Percentiles rank a stretch among this genome's conserved stretches.
phyloP scores from a whole-genome alignment of 202 grass and related monocot species.

The Setaria viridis region DNA sequence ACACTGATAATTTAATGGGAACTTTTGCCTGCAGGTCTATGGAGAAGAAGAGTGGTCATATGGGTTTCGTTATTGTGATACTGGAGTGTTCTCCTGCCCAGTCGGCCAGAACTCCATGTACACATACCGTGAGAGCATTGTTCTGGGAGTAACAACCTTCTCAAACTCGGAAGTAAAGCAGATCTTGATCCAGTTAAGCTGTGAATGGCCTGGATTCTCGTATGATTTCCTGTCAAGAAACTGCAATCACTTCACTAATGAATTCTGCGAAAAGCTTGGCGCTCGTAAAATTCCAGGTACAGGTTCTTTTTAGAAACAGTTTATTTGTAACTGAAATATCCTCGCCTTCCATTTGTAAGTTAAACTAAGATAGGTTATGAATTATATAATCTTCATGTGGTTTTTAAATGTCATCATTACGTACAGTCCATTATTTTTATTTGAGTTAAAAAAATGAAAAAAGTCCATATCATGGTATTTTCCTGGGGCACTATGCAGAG shows the following conservation, averaged over 20 bases:
- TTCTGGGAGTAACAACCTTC: slow-evolving; percentile 74
- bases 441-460: neutral
- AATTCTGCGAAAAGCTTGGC: slow-evolving; percentile 67
- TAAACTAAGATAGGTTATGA: neutral
- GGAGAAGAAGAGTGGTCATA: slow-evolving; percentile 91
- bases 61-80: slow-evolving; percentile 69
- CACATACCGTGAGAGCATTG: slow-evolving; percentile 79
- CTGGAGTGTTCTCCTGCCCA: slow-evolving; percentile 79
- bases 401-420: neutral
- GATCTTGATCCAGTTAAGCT: slow-evolving; percentile 61
- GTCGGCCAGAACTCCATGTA: slow-evolving; percentile 77
- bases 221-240: slow-evolving; percentile 89
- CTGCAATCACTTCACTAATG: slow-evolving; percentile 88
- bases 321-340: slow-evolving; percentile 12
- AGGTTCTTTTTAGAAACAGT: neutral
- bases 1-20: neutral
- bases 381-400: no score
- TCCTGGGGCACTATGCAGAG: neutral
- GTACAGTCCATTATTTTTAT: neutral
- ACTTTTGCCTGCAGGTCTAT: slow-evolving; percentile 58
- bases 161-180: slow-evolving; percentile 63
- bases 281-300: slow-evolving; percentile 66
- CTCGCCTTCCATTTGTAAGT: neutral
- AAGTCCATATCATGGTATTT: neutral
- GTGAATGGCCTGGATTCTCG: slow-evolving; percentile 67